Evolutionary conservation across 2,329 filamentous ascomycete genomes (phyloP), one percentile per base, ranked within the genome.

Genomic region (Fonsecaea monophora): DNA sequence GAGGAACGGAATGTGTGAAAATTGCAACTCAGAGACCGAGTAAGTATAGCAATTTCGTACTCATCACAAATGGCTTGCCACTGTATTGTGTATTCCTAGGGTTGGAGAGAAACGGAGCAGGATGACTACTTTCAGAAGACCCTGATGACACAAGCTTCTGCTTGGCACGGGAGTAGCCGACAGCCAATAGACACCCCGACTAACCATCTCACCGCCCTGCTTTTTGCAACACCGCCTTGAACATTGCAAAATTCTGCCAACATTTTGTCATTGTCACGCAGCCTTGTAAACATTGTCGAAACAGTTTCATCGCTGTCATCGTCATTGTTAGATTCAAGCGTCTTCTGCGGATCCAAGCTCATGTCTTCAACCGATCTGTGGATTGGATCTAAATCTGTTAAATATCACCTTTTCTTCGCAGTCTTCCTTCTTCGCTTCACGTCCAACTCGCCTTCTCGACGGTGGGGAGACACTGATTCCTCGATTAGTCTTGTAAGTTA

Each of bases 1-100:
- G 82, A 86, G 73, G 85, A 93, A 75, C 80, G 90, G 66, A 64
- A 62, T 9, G 37, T 50, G 32, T 62, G 60, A 62, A 38, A n/a
- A 8, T 2, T 18, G n/a, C 53, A 15, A 37, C 30, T 21, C 32
- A n/a, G 30, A 30, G 18, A 30, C 4, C 3, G 12, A 30, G 21
- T 50, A 30, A 30, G 13, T 15, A 30, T 50, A 15, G 45, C 18
- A 50, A 1, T 25, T 30, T 50, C 4, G 18, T 25, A 12, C 10
- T 21, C 18, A 50, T 13, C 21, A 30, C 6, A 5, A 18, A 12
- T 50, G 45, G 18, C 18, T 50, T 15, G 13, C 3, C 45, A 30
- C 10, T 48, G 42, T 48, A 8, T 7, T 21, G n/a, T 25, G n/a
- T 8, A 48, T 5, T 21, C 4, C 42, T 10, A n/a, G 10, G 5